phyloP scores from a whole-genome alignment of 2,329 filamentous ascomycete genomes.

The Biscogniauxia marginata region DNA sequence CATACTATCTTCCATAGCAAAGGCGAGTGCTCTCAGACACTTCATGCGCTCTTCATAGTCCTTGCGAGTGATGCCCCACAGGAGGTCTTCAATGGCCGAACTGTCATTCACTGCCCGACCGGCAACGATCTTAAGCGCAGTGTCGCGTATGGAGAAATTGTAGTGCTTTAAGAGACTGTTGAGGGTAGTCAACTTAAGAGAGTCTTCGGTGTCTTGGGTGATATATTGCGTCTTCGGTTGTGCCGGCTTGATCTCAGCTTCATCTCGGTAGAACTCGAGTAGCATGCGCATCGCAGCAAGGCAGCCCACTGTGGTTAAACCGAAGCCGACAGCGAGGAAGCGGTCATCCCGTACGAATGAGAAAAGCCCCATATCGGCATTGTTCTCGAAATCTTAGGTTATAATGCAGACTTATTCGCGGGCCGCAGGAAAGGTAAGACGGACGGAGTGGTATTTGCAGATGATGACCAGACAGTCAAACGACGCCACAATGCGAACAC shows the following conservation, averaged over 20 bases:
- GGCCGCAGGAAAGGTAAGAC: not conserved
- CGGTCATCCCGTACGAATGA: slow-evolving; percentile 49
- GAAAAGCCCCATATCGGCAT: slow-evolving; percentile 39
- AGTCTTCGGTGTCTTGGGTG: slow-evolving; percentile 72
- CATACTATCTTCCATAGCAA: slow-evolving; percentile 51
- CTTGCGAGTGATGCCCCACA: slow-evolving; percentile 58
- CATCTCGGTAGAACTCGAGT: slow-evolving; percentile 59
- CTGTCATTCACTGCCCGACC: slow-evolving; percentile 59
- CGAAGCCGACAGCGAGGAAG: slow-evolving; percentile 52
- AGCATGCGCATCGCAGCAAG: slow-evolving; percentile 56
- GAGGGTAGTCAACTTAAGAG: slow-evolving; percentile 64
- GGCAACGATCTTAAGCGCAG: slow-evolving; percentile 59
- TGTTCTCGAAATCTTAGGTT: not conserved
- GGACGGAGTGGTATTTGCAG: not conserved
- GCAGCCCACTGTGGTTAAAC: slow-evolving; percentile 58
- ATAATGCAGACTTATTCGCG: no score
- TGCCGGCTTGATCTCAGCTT: slow-evolving; percentile 63
- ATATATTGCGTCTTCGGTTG: slow-evolving; percentile 71
- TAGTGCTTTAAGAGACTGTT: slow-evolving; percentile 67
- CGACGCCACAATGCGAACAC: no score
- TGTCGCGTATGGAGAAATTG: slow-evolving; percentile 70
- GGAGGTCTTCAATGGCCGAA: slow-evolving; percentile 47
- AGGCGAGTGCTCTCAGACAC: slow-evolving; percentile 54
- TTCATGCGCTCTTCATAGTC: slow-evolving; percentile 59
- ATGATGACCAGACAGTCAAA: no score